These are phyloP conservation scores for Cutaneotrichosporon sp. DNA, from an alignment of 1,284 basidiomycete genomes.

Conservation along the genomic window DNA sequence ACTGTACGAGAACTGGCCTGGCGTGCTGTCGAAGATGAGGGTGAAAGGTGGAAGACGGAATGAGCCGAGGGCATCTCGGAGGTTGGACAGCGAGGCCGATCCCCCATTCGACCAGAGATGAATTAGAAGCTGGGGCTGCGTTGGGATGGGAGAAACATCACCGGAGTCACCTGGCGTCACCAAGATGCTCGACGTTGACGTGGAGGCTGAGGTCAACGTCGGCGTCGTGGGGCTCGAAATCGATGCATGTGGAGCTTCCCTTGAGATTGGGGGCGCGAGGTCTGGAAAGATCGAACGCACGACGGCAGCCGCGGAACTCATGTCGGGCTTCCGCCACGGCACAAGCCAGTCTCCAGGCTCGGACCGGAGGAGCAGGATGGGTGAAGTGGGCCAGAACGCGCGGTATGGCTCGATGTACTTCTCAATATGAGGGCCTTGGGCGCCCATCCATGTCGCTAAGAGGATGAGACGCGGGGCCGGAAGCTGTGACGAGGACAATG, in stretches of 20 bases:
- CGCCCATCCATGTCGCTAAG: slow-evolving; percentile 20
- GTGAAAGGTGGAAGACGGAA: slow-evolving; percentile 8
- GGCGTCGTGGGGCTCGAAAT: too few species aligned
- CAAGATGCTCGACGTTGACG: too few species aligned
- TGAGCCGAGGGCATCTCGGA: background rate
- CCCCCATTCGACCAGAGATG: slow-evolving; percentile 21
- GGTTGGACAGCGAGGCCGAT: background rate
- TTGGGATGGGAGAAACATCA: too few species aligned
- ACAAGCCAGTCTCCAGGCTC: slow-evolving; percentile 8
- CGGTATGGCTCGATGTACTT: slow-evolving; percentile 18
- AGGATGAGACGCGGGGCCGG: slow-evolving; percentile 13
- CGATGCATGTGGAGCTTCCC: too few species aligned
- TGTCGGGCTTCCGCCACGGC: background rate
- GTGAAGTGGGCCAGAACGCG: slow-evolving; percentile 7
- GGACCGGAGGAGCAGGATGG: slow-evolving; percentile 14
- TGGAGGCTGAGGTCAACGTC: too few species aligned
- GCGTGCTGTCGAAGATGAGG: slow-evolving; percentile 13
- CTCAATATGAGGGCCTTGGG: slow-evolving; percentile 7
- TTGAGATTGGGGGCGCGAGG: too few species aligned
- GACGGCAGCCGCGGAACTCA: background rate
- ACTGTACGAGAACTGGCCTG: slow-evolving; percentile 12
- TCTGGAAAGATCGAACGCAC: slow-evolving; percentile 1
- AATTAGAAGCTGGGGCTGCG: background rate
- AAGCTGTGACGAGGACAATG: background rate
- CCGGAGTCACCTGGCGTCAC: too few species aligned